Evolutionary conservation across 2,329 filamentous ascomycete genomes (phyloP).

Genomic region (Aspergillus luchuensis): DNA sequence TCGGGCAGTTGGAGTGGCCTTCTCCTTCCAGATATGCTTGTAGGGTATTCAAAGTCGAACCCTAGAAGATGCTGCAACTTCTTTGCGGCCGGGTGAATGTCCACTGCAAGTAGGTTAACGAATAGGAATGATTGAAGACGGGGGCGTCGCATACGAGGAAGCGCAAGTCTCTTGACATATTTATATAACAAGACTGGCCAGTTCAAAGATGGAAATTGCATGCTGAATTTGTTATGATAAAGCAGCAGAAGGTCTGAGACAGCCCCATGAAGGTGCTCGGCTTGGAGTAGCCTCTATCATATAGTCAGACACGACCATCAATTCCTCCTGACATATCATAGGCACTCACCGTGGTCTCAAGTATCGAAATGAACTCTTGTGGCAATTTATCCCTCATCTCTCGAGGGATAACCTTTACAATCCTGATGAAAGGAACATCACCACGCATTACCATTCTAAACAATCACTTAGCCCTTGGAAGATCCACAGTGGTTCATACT

Average conservation of each 20-base stretch:
- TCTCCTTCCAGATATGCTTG: slow-evolving; percentile 40
- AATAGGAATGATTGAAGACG: not conserved
- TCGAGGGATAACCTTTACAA: slow-evolving; percentile 50
- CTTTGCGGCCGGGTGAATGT: slow-evolving; percentile 56
- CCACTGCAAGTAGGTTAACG: slow-evolving; percentile 23
- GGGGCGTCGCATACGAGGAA: slow-evolving; percentile 64
- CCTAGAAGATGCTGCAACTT: slow-evolving; percentile 58
- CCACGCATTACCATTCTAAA: slow-evolving; percentile 60
- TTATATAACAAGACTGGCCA: slow-evolving; percentile 67
- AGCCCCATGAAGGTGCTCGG: slow-evolving; percentile 64
- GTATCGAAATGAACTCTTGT: slow-evolving; percentile 40
- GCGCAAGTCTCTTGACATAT: slow-evolving; percentile 68
- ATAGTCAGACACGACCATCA: slow-evolving; percentile 6
- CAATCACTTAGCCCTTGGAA: slow-evolving; percentile 1
- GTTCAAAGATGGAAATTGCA: slow-evolving; percentile 74
- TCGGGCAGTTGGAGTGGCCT: slow-evolving; percentile 67
- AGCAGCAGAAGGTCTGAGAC: slow-evolving; percentile 64
- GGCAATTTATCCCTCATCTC: slow-evolving; percentile 50
- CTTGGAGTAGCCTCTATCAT: slow-evolving; percentile 41
- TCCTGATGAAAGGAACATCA: slow-evolving; percentile 71
- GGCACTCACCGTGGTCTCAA: slow-evolving; percentile 43
- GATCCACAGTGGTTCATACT: not conserved
- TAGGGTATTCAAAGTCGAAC: slow-evolving; percentile 60
- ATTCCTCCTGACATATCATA: not conserved
- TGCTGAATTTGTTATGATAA: slow-evolving; percentile 67